phyloP scores from a whole-genome alignment of 2,329 filamentous ascomycete genomes.

The Trichophyton rubrum region DNA sequence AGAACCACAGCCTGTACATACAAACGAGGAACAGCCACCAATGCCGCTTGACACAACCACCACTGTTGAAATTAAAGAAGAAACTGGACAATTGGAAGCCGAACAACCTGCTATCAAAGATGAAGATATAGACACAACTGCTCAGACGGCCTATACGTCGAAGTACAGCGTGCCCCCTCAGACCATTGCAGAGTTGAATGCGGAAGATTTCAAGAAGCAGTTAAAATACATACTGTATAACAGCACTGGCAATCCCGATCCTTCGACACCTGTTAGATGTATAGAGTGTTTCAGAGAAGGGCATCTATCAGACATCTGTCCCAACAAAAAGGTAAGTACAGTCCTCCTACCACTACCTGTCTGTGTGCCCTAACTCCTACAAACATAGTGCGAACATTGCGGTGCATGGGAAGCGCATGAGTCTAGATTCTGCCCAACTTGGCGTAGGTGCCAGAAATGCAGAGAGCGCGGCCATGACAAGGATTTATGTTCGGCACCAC shows the following conservation, averaged over 20 bases:
- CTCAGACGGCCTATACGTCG: conserved; percentile 22
- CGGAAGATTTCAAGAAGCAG: conserved; percentile 29
- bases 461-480: conserved; percentile 48
- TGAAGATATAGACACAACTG: conserved; percentile 18
- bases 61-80: not conserved
- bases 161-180: conserved; percentile 26
- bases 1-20: not conserved
- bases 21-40: not conserved
- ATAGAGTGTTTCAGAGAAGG: conserved; percentile 32
- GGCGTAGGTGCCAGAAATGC: conserved; percentile 43
- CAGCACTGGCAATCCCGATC: conserved; percentile 27
- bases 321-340: conserved; percentile 29
- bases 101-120: not conserved
- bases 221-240: conserved; percentile 31
- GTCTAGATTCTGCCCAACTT: conserved; percentile 28
- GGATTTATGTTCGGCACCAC: conserved; percentile 43
- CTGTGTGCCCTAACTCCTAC: conserved; percentile 2
- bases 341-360: not conserved
- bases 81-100: not conserved
- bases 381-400: conserved; percentile 32
- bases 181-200: conserved; percentile 27
- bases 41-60: not conserved
- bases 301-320: conserved; percentile 33
- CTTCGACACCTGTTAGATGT: conserved; percentile 31
- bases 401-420: conserved; percentile 30